phyloP scores from a whole-genome alignment of 148 eudicot genomes.

The Vaccinium vitisidaea region DNA sequence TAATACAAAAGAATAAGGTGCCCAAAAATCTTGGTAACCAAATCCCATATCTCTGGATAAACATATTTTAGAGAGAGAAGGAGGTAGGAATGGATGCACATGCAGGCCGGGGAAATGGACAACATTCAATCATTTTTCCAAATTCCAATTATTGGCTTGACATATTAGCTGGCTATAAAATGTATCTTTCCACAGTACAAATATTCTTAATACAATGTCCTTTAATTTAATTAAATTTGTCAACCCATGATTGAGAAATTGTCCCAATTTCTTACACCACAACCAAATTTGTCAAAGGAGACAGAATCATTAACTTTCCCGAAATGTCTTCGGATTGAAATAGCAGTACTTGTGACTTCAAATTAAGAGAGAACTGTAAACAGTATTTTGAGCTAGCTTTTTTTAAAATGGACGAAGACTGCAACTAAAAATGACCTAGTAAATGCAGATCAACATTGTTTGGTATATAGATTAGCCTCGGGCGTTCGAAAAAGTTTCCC shows the following conservation, averaged over 20 bases:
- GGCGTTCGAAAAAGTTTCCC: no score
- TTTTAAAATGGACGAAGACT: no score
- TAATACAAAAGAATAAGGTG: neutral
- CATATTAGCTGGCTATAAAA: neutral
- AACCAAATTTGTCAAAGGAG: neutral
- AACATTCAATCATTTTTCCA: neutral
- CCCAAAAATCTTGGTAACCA: neutral
- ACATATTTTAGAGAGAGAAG: neutral
- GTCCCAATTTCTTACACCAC: neutral
- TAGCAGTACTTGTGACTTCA: no score
- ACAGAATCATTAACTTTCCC: no score
- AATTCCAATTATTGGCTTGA: neutral
- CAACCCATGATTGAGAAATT: neutral
- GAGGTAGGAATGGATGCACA: neutral
- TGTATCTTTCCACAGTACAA: neutral
- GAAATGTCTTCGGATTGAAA: no score
- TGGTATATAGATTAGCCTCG: no score
- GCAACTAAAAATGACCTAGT: no score
- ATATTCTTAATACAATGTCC: neutral
- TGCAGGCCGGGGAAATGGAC: neutral
- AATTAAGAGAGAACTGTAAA: no score
- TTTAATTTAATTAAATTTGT: neutral
- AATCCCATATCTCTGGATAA: neutral
- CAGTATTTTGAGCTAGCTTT: no score
- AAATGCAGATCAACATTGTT: no score